phyloP scores from a whole-genome alignment of 176 grass and related monocot species.

The Eleusine indica region DNA sequence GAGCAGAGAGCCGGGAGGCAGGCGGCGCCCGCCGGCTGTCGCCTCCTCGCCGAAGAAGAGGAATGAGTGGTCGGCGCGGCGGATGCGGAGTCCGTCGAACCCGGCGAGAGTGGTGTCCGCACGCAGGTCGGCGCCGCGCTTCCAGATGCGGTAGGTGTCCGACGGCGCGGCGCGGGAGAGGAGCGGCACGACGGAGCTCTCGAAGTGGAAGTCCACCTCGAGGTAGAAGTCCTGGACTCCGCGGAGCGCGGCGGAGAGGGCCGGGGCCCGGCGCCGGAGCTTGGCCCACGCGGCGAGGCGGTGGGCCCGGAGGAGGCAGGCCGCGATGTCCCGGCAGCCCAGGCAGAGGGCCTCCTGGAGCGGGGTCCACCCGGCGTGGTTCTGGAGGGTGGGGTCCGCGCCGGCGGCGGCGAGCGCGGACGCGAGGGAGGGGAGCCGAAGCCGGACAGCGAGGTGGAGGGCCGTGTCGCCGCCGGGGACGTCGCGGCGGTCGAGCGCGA shows the following conservation, averaged over 20 bases:
- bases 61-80: conserved; percentile 82
- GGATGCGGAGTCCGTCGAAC: conserved; percentile 84
- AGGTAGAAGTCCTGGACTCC: conserved; percentile 87
- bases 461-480: conserved; percentile 75
- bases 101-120: conserved; percentile 92
- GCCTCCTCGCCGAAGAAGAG: conserved; percentile 80
- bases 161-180: conserved; percentile 83
- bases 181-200: conserved; percentile 88
- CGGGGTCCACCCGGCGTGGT: conserved; percentile 85
- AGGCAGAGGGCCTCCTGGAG: conserved; percentile 91
- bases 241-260: conserved; percentile 66
- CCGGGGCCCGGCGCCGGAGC: conserved; percentile 74
- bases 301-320: conserved; percentile 81
- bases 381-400: conserved; percentile 92
- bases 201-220: conserved; percentile 89
- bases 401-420: conserved; percentile 57
- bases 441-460: conserved; percentile 79
- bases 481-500: conserved; percentile 74
- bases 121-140: conserved; percentile 74
- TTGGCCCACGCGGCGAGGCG: conserved; percentile 75
- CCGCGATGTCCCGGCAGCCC: conserved; percentile 51
- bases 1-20: conserved; percentile 79
- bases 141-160: conserved; percentile 95
- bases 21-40: conserved; percentile 43
- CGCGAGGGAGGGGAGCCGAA: conserved; percentile 49